Percentiles rank a stretch among this genome's conserved stretches.
Evolutionary conservation across 345 rosid species (phyloP).

Genomic region (Eutrema japonicum): DNA sequence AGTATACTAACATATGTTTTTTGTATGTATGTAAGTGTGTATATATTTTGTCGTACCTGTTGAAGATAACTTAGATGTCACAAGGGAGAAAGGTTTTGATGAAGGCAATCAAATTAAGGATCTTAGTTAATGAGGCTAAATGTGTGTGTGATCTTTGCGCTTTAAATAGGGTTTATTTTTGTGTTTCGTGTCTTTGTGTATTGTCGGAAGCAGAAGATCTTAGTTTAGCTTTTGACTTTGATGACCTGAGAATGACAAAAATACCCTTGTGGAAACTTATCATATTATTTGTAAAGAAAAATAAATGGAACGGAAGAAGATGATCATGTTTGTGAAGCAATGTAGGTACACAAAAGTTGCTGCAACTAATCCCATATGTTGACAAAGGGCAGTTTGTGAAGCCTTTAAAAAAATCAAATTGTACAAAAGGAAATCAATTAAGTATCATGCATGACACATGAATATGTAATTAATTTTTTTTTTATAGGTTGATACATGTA

Average conservation of each 20-base stretch:
- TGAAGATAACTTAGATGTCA: conserved; percentile 28
- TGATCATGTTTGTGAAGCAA: conserved; percentile 45
- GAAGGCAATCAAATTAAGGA: conserved; percentile 13
- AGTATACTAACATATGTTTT: background rate
- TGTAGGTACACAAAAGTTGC: conserved; percentile 45
- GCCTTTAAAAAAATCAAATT: background rate
- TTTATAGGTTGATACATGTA: no score
- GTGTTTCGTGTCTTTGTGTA: conserved; percentile 27
- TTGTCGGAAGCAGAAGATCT: conserved; percentile 45
- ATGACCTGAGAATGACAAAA: conserved; percentile 5
- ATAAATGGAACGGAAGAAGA: conserved; percentile 34
- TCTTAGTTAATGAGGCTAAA: conserved; percentile 27
- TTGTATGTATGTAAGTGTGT: background rate
- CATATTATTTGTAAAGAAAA: conserved; percentile 21
- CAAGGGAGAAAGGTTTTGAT: conserved; percentile 21
- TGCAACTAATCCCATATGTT: conserved; percentile 50
- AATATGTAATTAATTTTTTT: background rate
- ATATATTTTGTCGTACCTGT: conserved; percentile 21
- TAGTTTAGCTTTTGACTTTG: conserved; percentile 41
- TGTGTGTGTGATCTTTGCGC: conserved; percentile 30
- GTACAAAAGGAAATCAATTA: background rate
- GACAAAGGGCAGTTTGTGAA: conserved; percentile 37
- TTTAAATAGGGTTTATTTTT: conserved; percentile 25
- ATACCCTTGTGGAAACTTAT: conserved; percentile 32
- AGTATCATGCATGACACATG: background rate